These are phyloP conservation scores for Lactarius sanguifluus DNA, from an alignment of 768 basidiomycete species.

Conservation along the genomic window DNA sequence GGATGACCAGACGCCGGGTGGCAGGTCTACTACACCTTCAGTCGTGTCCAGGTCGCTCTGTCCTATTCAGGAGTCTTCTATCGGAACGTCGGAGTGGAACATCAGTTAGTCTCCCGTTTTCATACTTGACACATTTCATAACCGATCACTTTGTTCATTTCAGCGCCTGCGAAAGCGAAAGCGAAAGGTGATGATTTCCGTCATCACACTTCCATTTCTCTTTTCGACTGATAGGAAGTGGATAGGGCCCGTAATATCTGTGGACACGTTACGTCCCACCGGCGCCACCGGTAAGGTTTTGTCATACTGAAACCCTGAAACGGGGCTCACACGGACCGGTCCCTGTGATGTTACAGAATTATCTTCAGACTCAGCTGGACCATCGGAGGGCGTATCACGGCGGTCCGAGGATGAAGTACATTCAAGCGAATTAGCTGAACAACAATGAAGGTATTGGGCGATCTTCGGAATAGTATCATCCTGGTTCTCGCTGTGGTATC, in stretches of 20 bases:
- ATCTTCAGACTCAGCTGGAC: neutral
- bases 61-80: constrained; percentile 10
- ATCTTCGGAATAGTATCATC: constrained; percentile 25
- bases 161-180: constrained; percentile 8
- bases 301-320: neutral
- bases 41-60: constrained; percentile 13
- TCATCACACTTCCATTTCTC: constrained; percentile 8
- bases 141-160: constrained; percentile 7
- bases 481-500: constrained; percentile 26
- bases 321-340: constrained; percentile 17
- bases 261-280: constrained; percentile 6
- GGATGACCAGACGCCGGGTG: constrained; percentile 3
- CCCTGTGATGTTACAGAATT: neutral
- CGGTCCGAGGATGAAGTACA: neutral
- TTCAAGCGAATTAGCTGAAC: neutral
- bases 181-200: constrained; percentile 14
- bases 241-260: constrained; percentile 11
- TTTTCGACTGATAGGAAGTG: neutral
- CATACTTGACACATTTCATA: constrained; percentile 11
- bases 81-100: constrained; percentile 5
- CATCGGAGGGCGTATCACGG: constrained; percentile 1
- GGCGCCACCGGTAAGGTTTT: constrained; percentile 21
- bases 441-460: constrained; percentile 30
- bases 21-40: constrained; percentile 13
- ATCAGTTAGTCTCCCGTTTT: constrained; percentile 13